A percentile compares a stretch with the other conserved stretches of the same genome.
Evolutionary conservation across 345 rosid genomes (phyloP).

Genomic region (Turnera subulata): DNA sequence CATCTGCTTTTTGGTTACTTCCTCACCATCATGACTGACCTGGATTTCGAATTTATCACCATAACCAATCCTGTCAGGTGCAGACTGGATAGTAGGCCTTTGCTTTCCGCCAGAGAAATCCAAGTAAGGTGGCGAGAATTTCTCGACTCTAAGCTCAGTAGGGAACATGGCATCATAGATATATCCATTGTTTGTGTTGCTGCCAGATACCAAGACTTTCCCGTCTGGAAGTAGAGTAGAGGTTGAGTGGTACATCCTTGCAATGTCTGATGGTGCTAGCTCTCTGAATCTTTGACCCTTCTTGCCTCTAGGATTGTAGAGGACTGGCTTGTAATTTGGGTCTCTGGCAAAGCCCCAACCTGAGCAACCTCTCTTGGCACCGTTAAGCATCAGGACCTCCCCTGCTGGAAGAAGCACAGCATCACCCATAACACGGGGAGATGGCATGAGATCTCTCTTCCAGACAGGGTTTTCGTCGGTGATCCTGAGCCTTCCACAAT

Average conservation of each 20-base stretch:
- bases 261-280: conserved; percentile 34
- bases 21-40: conserved; percentile 11
- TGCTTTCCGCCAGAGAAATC: conserved; percentile 24
- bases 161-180: conserved; percentile 46
- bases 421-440: conserved; percentile 72
- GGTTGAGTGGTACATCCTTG: conserved; percentile 71
- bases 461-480: conserved; percentile 45
- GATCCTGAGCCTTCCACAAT: conserved; percentile 56
- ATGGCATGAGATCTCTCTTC: conserved; percentile 64
- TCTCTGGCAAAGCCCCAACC: conserved; percentile 70
- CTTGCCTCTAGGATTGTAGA: conserved; percentile 33
- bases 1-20: conserved; percentile 12
- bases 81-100: conserved; percentile 30
- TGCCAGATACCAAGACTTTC: conserved; percentile 55
- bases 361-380: conserved; percentile 59
- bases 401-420: conserved; percentile 65
- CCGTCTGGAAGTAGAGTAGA: conserved; percentile 54
- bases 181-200: conserved; percentile 71
- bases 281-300: conserved; percentile 32
- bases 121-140: conserved; percentile 70
- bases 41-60: conserved; percentile 23
- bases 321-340: conserved; percentile 52
- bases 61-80: conserved; percentile 18
- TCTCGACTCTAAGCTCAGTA: conserved; percentile 64
- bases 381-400: conserved; percentile 61